Evolutionary conservation across 306 rosid species (phyloP).

Genomic region (Trifolium repens): DNA sequence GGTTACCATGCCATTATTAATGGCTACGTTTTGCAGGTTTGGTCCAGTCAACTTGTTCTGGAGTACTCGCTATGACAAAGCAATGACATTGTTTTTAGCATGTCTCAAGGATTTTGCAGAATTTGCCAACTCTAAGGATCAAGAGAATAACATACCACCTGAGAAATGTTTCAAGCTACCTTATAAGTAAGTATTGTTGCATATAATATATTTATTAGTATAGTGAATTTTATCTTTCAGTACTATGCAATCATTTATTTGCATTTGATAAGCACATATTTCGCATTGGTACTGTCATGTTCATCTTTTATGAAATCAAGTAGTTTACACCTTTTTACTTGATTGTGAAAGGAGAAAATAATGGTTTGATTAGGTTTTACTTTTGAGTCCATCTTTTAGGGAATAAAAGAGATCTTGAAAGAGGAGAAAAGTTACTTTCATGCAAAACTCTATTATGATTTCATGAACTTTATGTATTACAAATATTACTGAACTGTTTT

Average conservation of each 20-base stretch:
- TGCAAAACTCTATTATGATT: background rate
- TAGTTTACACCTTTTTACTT: background rate
- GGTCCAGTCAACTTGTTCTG: constrained; percentile 98
- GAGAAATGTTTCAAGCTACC: constrained; percentile 93
- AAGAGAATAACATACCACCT: constrained; percentile 89
- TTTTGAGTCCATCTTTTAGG: background rate
- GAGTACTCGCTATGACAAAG: constrained; percentile 98
- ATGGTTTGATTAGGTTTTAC: background rate
- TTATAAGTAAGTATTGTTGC: constrained; percentile 74
- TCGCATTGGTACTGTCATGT: background rate
- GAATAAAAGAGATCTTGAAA: background rate
- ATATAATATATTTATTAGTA: background rate
- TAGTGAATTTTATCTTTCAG: constrained; percentile 2
- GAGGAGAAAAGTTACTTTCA: background rate
- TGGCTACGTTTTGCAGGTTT: constrained; percentile 59
- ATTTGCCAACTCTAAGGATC: constrained; percentile 86
- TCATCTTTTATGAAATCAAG: background rate
- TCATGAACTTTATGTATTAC: background rate
- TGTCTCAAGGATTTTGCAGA: constrained; percentile 96
- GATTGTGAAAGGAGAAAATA: background rate
- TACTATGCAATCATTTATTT: background rate
- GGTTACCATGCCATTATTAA: constrained; percentile 35
- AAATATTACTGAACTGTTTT: background rate
- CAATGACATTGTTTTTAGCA: constrained; percentile 85
- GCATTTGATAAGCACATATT: background rate